Evolutionary conservation across 805 yeast species (phyloP).

Genomic region (Pichia nakasei): DNA sequence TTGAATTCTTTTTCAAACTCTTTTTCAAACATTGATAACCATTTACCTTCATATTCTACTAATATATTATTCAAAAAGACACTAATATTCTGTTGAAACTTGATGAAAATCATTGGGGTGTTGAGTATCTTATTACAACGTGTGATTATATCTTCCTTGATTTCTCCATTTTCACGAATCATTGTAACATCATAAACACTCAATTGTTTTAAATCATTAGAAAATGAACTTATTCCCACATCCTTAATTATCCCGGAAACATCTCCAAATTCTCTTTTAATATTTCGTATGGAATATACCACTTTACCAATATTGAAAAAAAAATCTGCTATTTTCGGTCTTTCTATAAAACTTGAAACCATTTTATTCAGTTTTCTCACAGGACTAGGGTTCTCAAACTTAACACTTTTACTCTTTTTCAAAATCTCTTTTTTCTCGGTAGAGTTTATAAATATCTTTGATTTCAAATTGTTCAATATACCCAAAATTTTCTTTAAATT

Average conservation of each 20-base stretch:
- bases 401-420: not conserved
- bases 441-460: not conserved
- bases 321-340: slow-evolving; percentile 10
- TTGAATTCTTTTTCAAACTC: slow-evolving; percentile 3
- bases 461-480: not conserved
- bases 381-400: slow-evolving; percentile 1
- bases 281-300: slow-evolving; percentile 9
- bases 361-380: slow-evolving; percentile 15
- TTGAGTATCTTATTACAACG: slow-evolving; percentile 6
- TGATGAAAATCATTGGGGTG: slow-evolving; percentile 11
- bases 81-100: slow-evolving; percentile 24
- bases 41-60: slow-evolving; percentile 50
- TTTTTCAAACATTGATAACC: slow-evolving; percentile 41
- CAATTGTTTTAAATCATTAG: slow-evolving; percentile 7
- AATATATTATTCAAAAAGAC: slow-evolving; percentile 38
- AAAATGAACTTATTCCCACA: slow-evolving; percentile 12
- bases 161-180: not conserved
- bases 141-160: slow-evolving; percentile 3
- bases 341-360: slow-evolving; percentile 20
- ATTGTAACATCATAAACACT: slow-evolving; percentile 2
- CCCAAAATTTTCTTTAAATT: not conserved
- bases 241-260: slow-evolving; percentile 15
- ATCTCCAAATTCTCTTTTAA: slow-evolving; percentile 29
- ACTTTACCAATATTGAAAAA: slow-evolving; percentile 13
- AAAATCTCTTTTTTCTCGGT: not conserved